Evolutionary conservation across 257 asterid species (phyloP).

Genomic region (Nicotiana benthamiana): DNA sequence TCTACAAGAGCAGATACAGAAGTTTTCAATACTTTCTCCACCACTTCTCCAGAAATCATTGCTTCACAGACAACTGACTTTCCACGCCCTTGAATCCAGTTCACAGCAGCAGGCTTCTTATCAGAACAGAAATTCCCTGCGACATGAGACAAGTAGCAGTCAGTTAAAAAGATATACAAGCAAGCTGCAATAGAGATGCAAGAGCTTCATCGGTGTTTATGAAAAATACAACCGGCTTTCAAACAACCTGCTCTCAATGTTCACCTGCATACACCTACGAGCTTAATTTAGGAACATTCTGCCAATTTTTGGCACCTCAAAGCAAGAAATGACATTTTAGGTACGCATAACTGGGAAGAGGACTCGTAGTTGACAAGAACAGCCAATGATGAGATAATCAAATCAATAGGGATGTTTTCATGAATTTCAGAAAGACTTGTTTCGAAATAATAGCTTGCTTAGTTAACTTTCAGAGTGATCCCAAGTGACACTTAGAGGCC

Average conservation of each 20-base stretch:
- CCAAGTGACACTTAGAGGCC: neutral
- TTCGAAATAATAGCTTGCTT: neutral
- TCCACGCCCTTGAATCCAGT: slow-evolving; percentile 96
- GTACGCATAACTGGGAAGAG: neutral
- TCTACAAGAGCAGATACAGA: slow-evolving; percentile 68
- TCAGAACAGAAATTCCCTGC: slow-evolving; percentile 88
- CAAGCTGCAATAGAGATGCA: neutral
- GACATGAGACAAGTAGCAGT: slow-evolving; percentile 1
- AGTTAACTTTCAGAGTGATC: neutral
- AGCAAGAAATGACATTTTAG: neutral
- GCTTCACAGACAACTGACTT: slow-evolving; percentile 95
- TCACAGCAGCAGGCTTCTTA: slow-evolving; percentile 88
- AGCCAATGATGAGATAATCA: neutral
- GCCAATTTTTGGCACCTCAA: neutral
- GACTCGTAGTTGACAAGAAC: neutral
- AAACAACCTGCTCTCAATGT: neutral
- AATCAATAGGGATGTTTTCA: neutral
- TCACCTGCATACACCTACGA: neutral
- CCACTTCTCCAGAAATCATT: slow-evolving; percentile 49
- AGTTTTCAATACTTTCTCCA: slow-evolving; percentile 67
- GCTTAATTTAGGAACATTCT: neutral
- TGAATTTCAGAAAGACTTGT: neutral
- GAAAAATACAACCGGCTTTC: neutral
- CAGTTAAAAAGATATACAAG: neutral
- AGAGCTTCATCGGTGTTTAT: neutral